These are phyloP conservation scores for Brettanomyces nanus DNA, from an alignment of 805 yeast species.

Conservation along the genomic window DNA sequence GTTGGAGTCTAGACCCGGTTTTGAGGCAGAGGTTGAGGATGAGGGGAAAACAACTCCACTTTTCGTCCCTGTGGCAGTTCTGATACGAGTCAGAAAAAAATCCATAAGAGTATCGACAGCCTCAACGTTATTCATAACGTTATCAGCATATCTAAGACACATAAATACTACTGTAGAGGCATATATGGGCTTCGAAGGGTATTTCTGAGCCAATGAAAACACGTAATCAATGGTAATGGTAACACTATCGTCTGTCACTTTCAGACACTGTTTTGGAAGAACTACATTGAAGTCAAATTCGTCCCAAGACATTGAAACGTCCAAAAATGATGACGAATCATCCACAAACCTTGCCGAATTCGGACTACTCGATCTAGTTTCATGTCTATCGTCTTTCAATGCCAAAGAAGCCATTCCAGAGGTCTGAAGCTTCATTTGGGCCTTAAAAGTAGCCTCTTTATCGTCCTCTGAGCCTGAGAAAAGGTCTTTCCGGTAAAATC, in stretches of 20 bases:
- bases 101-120: constrained; percentile 53
- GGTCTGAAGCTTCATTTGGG: constrained; percentile 19
- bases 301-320: constrained; percentile 23
- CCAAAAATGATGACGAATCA: constrained; percentile 18
- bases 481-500: constrained; percentile 14
- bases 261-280: constrained; percentile 50
- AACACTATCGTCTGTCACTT: constrained; percentile 52
- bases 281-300: constrained; percentile 52
- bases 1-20: constrained; percentile 15
- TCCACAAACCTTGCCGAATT: constrained; percentile 23
- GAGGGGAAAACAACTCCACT: constrained; percentile 41
- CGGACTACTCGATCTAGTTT: constrained; percentile 5
- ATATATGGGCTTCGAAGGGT: constrained; percentile 41
- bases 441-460: constrained; percentile 21
- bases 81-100: constrained; percentile 51
- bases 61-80: constrained; percentile 51
- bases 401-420: neutral
- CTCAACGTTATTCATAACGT: constrained; percentile 44
- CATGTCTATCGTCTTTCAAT: neutral
- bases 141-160: constrained; percentile 60
- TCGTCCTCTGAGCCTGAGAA: constrained; percentile 10
- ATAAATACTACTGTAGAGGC: constrained; percentile 70
- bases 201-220: constrained; percentile 34
- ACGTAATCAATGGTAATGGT: constrained; percentile 40
- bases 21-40: constrained; percentile 5